phyloP scores from a whole-genome alignment of 164 flowering plant species.

The Nymphaea colorata region DNA sequence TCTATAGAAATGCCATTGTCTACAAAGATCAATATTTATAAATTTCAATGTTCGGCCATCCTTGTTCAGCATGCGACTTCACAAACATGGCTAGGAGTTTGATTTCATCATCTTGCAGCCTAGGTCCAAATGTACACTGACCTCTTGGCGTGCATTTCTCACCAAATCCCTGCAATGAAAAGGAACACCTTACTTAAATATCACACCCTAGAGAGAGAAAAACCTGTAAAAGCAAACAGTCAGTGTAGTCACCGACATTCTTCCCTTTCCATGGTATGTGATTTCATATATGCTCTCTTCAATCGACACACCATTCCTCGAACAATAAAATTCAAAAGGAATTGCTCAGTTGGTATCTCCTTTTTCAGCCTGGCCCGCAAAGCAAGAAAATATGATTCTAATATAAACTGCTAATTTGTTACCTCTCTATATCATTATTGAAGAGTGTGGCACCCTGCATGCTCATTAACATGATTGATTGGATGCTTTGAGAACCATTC shows the following conservation, averaged over 20 bases:
- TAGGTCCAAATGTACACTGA: constrained; percentile 80
- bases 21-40: not conserved
- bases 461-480: not conserved
- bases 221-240: too few relatives aligned
- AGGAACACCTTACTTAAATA: too few relatives aligned
- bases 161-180: constrained; percentile 61
- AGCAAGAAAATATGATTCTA: too few relatives aligned
- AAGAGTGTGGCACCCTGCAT: constrained; percentile 78
- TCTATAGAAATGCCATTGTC: too few relatives aligned
- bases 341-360: too few relatives aligned
- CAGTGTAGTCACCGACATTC: constrained; percentile 65
- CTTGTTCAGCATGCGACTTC: constrained; percentile 66
- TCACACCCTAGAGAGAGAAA: not conserved
- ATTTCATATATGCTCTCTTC: too few relatives aligned
- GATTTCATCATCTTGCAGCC: constrained; percentile 71
- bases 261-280: constrained; percentile 75
- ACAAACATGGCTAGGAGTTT: constrained; percentile 68
- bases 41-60: constrained; percentile 42
- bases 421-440: constrained; percentile 66
- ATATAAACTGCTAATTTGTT: not conserved
- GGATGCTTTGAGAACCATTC: not conserved
- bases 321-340: too few relatives aligned
- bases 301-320: constrained; percentile 69
- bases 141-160: constrained; percentile 81
- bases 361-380: too few relatives aligned